Evolutionary conservation across 1,284 basidiomycete genomes (phyloP), one percentile per base, ranked within the genome.

Genomic region (Papiliotrema nemorosa): DNA sequence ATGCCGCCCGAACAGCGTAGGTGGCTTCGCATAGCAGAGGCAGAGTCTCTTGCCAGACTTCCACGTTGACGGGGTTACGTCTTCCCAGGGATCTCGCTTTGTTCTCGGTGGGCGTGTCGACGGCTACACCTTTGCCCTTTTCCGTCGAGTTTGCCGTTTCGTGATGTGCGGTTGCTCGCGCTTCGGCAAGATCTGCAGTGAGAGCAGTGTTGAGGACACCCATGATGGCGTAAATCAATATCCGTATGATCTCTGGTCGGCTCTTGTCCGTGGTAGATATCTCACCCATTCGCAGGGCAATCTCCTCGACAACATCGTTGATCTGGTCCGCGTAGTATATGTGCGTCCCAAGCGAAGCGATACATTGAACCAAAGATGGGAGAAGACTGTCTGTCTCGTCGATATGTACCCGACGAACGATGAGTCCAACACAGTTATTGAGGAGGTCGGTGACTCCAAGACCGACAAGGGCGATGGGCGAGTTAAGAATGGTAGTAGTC

Each of bases 291-390:
- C 89, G 83, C 52, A 81, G 82, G 36, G 90, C 82, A 25, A 94
- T 78, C 71, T 96, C 92, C 55, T 84, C 85, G 13, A 89, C 84
- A 47, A 97, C 84, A 70, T 97, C 93, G 67, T 90, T 89, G 55
- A 94, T 89, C 76, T 98, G 94, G 69, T 97, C 94, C 41, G 90
- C 87, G 69, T 97, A 97, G 77, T 96, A 94, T 49, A 94, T 84
- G 69, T 96, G 90, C 6, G 86, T 84, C 18, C 70, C 71, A 18
- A 97, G 79, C 0, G 90, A 87, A 5, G 88, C 79, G 49, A 96
- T 86, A 64, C 88, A 88, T 51, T 84, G 80, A 7, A 94, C 86
- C 35, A 94, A 74, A 2, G 81, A 75, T 0, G 84, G 80, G 7
- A 96, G 76, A 9, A 91, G 77, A 3, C 78, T 60, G 62, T 96